A percentile compares a stretch with the other conserved stretches of the same genome.
Conservation (phyloP, 2,329 filamentous ascomycete genomes). For the Aspergillus sojae region DNA sequence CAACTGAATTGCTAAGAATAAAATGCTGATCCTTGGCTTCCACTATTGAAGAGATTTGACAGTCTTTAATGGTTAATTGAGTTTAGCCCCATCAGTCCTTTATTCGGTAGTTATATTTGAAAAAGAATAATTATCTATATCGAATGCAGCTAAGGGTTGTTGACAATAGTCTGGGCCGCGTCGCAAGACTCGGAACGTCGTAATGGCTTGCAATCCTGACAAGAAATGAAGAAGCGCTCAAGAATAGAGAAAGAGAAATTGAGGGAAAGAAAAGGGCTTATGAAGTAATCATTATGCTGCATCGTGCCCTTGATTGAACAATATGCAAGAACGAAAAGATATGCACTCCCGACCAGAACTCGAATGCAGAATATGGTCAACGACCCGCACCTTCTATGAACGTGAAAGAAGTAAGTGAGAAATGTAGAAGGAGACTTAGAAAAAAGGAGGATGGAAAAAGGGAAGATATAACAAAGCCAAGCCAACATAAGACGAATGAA, state of each 20-base stretch:
- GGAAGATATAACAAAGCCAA: not conserved
- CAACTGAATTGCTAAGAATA: not conserved
- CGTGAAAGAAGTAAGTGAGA: not conserved
- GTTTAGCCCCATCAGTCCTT: too few relatives aligned
- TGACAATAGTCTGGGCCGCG: not conserved
- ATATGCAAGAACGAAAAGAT: conserved; percentile 5
- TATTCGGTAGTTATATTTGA: not conserved
- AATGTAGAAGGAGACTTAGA: not conserved
- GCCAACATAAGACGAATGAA: not conserved
- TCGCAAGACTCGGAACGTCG: not conserved
- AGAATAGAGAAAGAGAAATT: not conserved
- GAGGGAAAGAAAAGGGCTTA: not conserved
- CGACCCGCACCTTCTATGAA: not conserved
- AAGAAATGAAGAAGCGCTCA: not conserved
- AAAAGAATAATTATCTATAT: not conserved
- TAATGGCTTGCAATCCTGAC: not conserved
- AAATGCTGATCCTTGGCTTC: not conserved
- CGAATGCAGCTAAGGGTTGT: not conserved
- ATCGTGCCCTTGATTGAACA: not conserved
- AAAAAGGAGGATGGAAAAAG: not conserved
- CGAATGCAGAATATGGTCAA: not conserved
- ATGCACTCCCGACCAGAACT: not conserved
- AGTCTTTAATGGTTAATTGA: not conserved
- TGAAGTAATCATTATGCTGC: not conserved
- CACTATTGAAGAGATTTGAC: not conserved